A percentile compares a stretch with the other conserved stretches of the same genome.
These are phyloP conservation scores for Glonium stellatum DNA, from an alignment of 495 filamentous ascomycete genomes.

Conservation along the genomic window DNA sequence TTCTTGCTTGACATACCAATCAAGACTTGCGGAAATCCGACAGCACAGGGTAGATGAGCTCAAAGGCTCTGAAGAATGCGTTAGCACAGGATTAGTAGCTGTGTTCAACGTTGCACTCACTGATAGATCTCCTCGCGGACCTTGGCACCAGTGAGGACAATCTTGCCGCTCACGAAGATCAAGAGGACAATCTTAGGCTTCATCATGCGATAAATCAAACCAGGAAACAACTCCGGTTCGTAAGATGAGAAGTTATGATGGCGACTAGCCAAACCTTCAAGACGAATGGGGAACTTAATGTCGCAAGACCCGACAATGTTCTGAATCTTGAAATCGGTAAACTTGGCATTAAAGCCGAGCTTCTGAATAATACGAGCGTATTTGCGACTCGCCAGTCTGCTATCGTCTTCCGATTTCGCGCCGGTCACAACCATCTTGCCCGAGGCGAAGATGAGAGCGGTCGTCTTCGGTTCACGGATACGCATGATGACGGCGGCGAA, in stretches of 20 bases:
- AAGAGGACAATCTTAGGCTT: conserved; percentile 98
- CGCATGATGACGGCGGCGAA: conserved; percentile 99
- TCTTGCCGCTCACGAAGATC: conserved; percentile 99
- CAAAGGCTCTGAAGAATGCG: conserved; percentile 56
- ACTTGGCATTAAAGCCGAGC: conserved; percentile 98
- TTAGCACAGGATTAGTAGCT: background rate
- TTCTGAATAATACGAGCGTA: conserved; percentile 99
- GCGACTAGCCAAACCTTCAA: conserved; percentile 88
- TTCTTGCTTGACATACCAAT: conserved; percentile 5
- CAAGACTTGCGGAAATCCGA: conserved; percentile 49
- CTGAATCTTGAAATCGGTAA: conserved; percentile 99
- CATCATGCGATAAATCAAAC: conserved; percentile 99
- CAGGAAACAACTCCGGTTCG: conserved; percentile 96
- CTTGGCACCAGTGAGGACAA: conserved; percentile 95
- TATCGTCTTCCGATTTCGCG: conserved; percentile 97
- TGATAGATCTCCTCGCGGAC: conserved; percentile 98
- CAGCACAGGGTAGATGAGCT: conserved; percentile 97
- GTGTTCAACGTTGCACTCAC: background rate
- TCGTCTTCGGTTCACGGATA: conserved; percentile 98
- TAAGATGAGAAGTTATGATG: conserved; percentile 99
- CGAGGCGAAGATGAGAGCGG: conserved; percentile 92
- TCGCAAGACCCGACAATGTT: conserved; percentile 99
- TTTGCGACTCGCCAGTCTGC: conserved; percentile 92
- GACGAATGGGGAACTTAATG: conserved; percentile 97
- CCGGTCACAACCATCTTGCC: conserved; percentile 99